Evolutionary conservation across 2,329 filamentous ascomycete species (phyloP), one percentile per base, ranked within the genome.

Genomic region (Nigrospora osmanthi): DNA sequence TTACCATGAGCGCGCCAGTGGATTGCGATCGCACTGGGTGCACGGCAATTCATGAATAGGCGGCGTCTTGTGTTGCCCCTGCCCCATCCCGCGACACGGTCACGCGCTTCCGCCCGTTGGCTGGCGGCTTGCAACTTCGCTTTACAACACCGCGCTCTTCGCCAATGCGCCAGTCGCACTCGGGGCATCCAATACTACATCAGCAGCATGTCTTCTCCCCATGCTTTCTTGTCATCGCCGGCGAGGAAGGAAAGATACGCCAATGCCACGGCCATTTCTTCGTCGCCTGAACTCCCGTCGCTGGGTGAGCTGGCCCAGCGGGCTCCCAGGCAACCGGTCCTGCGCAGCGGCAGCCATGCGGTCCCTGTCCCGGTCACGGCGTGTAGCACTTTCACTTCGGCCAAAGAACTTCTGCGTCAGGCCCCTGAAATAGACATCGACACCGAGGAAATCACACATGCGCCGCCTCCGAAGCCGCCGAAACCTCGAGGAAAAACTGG

Each of bases 261-360:
- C 11, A 52, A 61, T 15, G 52, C 61, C 30, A 46, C 60, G 30
- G 46, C 64, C 31, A 57, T 60, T 10, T 75, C 75, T 0, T 78
- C 75, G 0, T 79, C 76, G 5, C 75, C 76, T n/a, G 67, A 67
- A n/a, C 58, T 81, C 1, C 78, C 78, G 3, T 69, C 76, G 0
- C 58, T 80, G 0, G 64, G 66, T 34, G 69, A 79, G 3, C 57
- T 81, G 11, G 51, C 75, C 1, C 61, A 67, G 43, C 57, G 49
- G 33, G 50, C 54, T 11, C 64, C 53, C 23, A 62, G 53, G 11
- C 30, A 40, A 15, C 53, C 65, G 3, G 36, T 62, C 1, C 48
- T 69, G 11, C 57, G 56, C 35, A 67, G 58, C 35, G 68, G 65
- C 6, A 69, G 58, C 49, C 61, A 62, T 48, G 61, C 62, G 3